Evolutionary conservation across 495 filamentous ascomycete genomes (phyloP), one percentile per base, ranked within the genome.

Genomic region (Penicillium odoratum): DNA sequence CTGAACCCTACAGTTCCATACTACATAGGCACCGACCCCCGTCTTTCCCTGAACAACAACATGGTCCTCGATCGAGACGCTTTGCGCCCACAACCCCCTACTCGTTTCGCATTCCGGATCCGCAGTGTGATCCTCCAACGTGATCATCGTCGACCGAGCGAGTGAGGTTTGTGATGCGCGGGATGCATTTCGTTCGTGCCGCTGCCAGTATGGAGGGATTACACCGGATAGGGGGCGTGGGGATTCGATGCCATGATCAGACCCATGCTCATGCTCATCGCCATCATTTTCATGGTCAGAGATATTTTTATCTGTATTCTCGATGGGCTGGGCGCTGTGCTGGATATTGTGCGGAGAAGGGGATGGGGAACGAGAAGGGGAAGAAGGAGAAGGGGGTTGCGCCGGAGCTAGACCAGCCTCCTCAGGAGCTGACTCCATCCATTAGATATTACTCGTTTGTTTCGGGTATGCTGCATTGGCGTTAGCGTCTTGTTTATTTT

Each of bases 1-100:
- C 63, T 87, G 80, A 36, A 91, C 81, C 29, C 69, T 83, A 63
- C 85, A 88, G 67, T 85, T 87, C 88, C 88, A 91, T 16, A 89
- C 86, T 26, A 90, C 86, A 70, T 90, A 91, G 0, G 85, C 79
- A 4, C 88, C 88, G 16, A 88, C 77, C 9, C 84, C 83, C 5
- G 81, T 83, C 63, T 81, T 78, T 42, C 76, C 88, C 57, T 80
- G 77, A 46, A 91, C 80, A 57, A 90, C 74, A 34, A 81, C 78
- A 73, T 88, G 80, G 64, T 89, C 87, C 52, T 88, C 83, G 47
- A 91, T 83, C 3, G 78, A 69, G 21, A 88, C 87, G 56, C 80
- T 83, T 48, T 76, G 78, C 5, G 88, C 88, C 88, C 88, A 91
- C 30, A 88, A 72, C 4, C 83, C 82, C 15, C 81, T 81, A 59